phyloP scores from a whole-genome alignment of 805 yeast genomes.

The Suhomyces faveliae region DNA sequence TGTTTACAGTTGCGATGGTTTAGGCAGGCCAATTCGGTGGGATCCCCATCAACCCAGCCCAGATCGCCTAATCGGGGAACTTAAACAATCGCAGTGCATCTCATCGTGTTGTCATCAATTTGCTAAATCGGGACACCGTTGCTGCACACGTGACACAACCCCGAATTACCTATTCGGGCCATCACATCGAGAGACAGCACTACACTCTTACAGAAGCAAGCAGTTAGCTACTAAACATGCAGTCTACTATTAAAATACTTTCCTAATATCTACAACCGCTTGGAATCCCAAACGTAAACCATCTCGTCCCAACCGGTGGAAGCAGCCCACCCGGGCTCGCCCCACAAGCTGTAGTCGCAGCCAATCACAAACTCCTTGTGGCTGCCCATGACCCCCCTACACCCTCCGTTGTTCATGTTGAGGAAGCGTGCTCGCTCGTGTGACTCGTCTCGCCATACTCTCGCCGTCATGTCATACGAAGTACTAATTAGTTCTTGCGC shows the following conservation, averaged over 20 bases:
- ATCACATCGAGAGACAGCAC: too few species aligned
- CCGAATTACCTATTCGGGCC: background rate
- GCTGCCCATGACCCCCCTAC: slow-evolving; percentile 55
- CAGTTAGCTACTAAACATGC: too few species aligned
- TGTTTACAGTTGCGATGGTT: background rate
- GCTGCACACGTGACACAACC: too few species aligned
- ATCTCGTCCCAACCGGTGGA: slow-evolving; percentile 97
- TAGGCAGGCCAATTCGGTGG: background rate
- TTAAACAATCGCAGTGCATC: background rate
- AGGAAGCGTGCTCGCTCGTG: slow-evolving; percentile 53
- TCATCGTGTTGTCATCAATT: slow-evolving; percentile 2
- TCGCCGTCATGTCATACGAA: slow-evolving; percentile 89
- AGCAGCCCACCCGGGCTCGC: slow-evolving; percentile 92
- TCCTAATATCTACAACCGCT: slow-evolving; percentile 25
- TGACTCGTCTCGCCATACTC: slow-evolving; percentile 79
- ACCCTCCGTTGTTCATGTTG: slow-evolving; percentile 44
- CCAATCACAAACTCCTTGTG: slow-evolving; percentile 92
- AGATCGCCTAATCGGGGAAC: background rate
- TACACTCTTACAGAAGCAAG: too few species aligned
- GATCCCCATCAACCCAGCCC: background rate
- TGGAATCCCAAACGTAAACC: slow-evolving; percentile 84
- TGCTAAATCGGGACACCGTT: slow-evolving; percentile 4
- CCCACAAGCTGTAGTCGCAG: slow-evolving; percentile 96
- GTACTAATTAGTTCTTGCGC: slow-evolving; percentile 68
- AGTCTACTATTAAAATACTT: background rate